Conservation (phyloP, 1,139 yeast species). For the Magnusiomyces tetraspermus region DNA sequence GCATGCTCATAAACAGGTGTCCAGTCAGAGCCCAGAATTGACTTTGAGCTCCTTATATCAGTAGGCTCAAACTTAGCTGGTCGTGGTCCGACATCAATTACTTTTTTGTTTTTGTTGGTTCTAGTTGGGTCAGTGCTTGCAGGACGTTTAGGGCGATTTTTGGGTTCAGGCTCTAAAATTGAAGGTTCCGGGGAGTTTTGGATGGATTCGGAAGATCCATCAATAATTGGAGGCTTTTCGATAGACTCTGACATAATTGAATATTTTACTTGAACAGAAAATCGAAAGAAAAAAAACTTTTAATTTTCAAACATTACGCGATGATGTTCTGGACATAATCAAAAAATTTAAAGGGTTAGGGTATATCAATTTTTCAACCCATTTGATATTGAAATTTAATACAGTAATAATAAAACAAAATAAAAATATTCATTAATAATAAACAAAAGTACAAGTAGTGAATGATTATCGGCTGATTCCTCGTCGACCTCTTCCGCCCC, state of each 20-base stretch:
- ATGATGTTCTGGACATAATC: no score
- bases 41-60: conserved; percentile 29
- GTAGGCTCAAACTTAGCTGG: conserved; percentile 12
- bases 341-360: no score
- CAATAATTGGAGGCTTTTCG: no score
- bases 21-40: conserved; percentile 61
- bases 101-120: background rate
- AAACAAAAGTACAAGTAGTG: background rate
- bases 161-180: no score
- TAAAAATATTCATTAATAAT: background rate
- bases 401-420: background rate
- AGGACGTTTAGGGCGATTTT: no score
- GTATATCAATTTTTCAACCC: background rate
- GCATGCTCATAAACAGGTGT: conserved; percentile 28
- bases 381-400: background rate
- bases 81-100: conserved; percentile 4
- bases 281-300: no score
- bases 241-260: no score
- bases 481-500: background rate
- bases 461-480: background rate
- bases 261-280: no score
- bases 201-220: no score
- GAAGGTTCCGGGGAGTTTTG: no score
- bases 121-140: background rate
- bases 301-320: no score